Evolutionary conservation across 2,329 filamentous ascomycete species (phyloP), one percentile per base, ranked within the genome.

Genomic region (Polytolypa hystricis): DNA sequence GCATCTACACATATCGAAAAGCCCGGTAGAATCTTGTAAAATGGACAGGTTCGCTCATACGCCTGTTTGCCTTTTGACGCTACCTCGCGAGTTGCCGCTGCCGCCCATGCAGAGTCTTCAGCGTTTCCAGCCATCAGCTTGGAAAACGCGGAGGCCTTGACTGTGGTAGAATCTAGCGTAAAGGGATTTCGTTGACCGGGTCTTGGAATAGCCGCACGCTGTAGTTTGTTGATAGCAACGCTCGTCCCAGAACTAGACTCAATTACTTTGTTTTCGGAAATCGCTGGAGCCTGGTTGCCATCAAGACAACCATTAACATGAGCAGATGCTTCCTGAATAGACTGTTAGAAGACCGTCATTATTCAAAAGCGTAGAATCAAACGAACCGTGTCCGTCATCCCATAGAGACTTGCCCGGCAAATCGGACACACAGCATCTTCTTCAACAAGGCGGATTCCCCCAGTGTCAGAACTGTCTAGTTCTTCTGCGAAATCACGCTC

Each of bases 11-110:
- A 93, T 36, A 96, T 93, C 45, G 73, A 84, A 51, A 95, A 81
- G 0, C 85, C 86, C 0, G 89, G 87, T 63, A 98, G 79, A 45
- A 96, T 95, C 60, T 98, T 98, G 67, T 98, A 98, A 52, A 98
- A 98, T 0, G 91, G 91, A 53, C 91, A 98, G 0, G 85, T 95
- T 33, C 91, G 76, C 52, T 89, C 74, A 51, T 89, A 91, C 0
- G 87, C 81, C 12, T 82, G 84, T 53, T 85, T 91, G 15, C 91
- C 89, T 27, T 84, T 74, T 2, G 86, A 79, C 1, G 81, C 74
- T 18, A 74, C 65, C 55, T 94, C 86, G 1, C 81, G 71, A 1
- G 84, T 82, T 0, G 89, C 86, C 9, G 91, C 91, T 23, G 74
- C 77, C 1, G 81, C 79, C 91, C 91, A 98, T 1, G 91, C 91